A percentile compares a stretch with the other conserved stretches of the same genome.
phyloP scores from a whole-genome alignment of 345 rosid genomes.

The Iberis pinnata region DNA sequence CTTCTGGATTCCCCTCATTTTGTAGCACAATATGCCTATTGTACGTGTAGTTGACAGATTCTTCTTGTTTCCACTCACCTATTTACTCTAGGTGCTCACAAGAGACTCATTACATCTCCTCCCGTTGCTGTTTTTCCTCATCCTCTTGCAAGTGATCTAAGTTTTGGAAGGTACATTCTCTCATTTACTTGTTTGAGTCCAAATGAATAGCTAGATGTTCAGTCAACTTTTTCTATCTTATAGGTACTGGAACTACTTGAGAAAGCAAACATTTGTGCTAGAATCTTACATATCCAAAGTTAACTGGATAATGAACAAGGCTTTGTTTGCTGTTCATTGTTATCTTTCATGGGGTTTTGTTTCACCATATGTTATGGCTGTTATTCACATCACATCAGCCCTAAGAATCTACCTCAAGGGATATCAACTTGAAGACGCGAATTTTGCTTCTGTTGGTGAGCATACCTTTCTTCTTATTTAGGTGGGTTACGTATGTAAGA shows the following conservation, averaged over 20 bases:
- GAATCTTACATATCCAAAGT: slow-evolving; percentile 81
- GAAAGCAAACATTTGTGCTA: slow-evolving; percentile 97
- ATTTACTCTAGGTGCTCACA: slow-evolving; percentile 66
- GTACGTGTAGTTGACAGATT: slow-evolving; percentile 15
- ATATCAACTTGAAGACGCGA: slow-evolving; percentile 46
- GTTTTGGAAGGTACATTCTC: slow-evolving; percentile 69
- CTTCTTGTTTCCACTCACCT: background rate
- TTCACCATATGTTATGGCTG: slow-evolving; percentile 74
- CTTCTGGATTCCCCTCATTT: background rate
- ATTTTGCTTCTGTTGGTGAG: slow-evolving; percentile 67
- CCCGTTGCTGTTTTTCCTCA: slow-evolving; percentile 99
- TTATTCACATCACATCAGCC: slow-evolving; percentile 72
- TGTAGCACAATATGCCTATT: background rate
- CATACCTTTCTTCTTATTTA: slow-evolving; percentile 27
- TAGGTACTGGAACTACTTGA: slow-evolving; percentile 99
- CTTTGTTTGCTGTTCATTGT: slow-evolving; percentile 74
- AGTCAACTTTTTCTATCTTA: background rate
- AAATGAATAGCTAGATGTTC: background rate
- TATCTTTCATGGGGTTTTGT: slow-evolving; percentile 99
- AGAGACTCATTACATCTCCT: slow-evolving; percentile 93
- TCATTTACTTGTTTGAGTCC: slow-evolving; percentile 8
- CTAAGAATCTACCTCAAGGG: slow-evolving; percentile 62
- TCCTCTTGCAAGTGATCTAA: slow-evolving; percentile 91
- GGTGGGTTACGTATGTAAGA: slow-evolving; percentile 18
- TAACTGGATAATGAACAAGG: slow-evolving; percentile 91